A percentile compares a stretch with the other conserved stretches of the same genome.
Evolutionary conservation across 2,329 filamentous ascomycete genomes (phyloP).

Genomic region (Fusarium pseudocircinatum): DNA sequence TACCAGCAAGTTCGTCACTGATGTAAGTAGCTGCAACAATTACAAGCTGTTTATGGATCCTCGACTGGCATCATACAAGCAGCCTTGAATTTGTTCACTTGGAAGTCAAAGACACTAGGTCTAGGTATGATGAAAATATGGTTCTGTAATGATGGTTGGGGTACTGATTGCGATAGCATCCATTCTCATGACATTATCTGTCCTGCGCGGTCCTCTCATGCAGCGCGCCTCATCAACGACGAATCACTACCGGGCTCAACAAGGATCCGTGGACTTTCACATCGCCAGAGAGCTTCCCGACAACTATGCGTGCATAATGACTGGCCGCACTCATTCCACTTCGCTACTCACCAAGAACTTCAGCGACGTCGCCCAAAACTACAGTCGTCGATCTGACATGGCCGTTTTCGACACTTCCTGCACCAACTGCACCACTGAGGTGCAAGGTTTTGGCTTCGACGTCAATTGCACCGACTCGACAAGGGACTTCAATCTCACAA

Average conservation of each 20-base stretch:
- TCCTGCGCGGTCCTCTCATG: slow-evolving; percentile 30
- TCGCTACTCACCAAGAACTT: slow-evolving; percentile 35
- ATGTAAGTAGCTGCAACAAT: slow-evolving; percentile 11
- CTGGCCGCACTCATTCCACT: slow-evolving; percentile 18
- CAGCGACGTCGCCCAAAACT: slow-evolving; percentile 30
- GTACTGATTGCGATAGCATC: slow-evolving; percentile 9
- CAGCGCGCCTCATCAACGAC: slow-evolving; percentile 31
- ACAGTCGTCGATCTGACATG: slow-evolving; percentile 28
- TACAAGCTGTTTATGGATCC: slow-evolving; percentile 30
- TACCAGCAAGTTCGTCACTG: no score
- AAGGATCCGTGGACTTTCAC: slow-evolving; percentile 20
- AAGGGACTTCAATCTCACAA: slow-evolving; percentile 12
- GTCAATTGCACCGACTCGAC: slow-evolving; percentile 30
- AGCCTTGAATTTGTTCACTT: slow-evolving; percentile 16
- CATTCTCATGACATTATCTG: slow-evolving; percentile 32
- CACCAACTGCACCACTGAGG: slow-evolving; percentile 25
- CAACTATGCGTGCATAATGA: slow-evolving; percentile 30
- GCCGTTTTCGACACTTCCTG: slow-evolving; percentile 17
- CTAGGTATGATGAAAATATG: slow-evolving; percentile 4
- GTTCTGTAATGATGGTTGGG: rapidly evolving
- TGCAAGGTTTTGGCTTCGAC: slow-evolving; percentile 25
- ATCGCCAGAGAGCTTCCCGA: slow-evolving; percentile 32
- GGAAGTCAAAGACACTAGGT: slow-evolving; percentile 28
- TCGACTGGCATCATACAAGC: slow-evolving; percentile 34
- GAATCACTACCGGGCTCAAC: slow-evolving; percentile 11